phyloP scores from a whole-genome alignment of 495 filamentous ascomycete species.

The Trichoderma gamsii region DNA sequence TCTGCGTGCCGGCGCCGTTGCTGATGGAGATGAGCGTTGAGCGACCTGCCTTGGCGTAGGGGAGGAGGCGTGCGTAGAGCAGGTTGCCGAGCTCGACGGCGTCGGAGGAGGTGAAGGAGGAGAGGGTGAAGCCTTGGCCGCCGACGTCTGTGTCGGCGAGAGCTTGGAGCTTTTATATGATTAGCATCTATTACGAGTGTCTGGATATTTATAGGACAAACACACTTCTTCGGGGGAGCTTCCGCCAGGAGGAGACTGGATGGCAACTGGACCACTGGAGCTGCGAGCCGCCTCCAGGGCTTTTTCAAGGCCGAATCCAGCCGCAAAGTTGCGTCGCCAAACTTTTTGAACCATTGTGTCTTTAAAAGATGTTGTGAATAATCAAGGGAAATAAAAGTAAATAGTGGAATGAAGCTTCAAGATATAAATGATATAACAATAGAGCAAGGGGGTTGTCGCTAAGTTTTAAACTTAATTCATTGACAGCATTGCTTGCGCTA shows the following conservation, averaged over 20 bases:
- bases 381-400: not conserved
- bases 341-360: not conserved
- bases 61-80: conserved; percentile 55
- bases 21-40: conserved; percentile 63
- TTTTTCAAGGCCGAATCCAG: not conserved
- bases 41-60: conserved; percentile 34
- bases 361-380: not conserved
- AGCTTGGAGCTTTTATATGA: not conserved
- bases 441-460: not conserved
- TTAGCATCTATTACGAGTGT: not conserved
- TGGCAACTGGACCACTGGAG: not conserved
- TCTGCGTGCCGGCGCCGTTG: conserved; percentile 49
- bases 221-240: not conserved
- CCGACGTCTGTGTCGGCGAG: not conserved
- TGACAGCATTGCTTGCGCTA: not conserved
- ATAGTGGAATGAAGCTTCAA: not conserved
- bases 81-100: conserved; percentile 62
- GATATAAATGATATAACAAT: not conserved
- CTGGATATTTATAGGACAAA: not conserved
- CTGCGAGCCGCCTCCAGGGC: not conserved
- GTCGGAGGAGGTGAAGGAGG: conserved; percentile 56
- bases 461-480: not conserved
- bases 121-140: conserved; percentile 42
- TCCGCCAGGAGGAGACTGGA: not conserved
- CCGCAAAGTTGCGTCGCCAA: not conserved